A percentile compares a stretch with the other conserved stretches of the same genome.
phyloP scores from a whole-genome alignment of 1,284 basidiomycete species.

The Ganoderma leucocontextum region DNA sequence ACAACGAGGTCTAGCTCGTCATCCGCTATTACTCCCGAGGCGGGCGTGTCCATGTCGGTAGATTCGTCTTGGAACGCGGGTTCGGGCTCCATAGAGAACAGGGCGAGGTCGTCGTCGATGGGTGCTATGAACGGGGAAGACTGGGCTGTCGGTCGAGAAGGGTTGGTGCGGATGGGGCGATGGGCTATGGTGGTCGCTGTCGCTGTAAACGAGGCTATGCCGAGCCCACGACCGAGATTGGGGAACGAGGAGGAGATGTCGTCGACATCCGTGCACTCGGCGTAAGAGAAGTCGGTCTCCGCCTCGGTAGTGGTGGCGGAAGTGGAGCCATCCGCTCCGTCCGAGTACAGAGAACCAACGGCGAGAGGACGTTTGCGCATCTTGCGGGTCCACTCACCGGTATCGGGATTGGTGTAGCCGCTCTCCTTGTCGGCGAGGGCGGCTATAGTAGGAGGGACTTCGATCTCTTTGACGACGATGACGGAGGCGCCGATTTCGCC shows the following conservation, averaged over 20 bases:
- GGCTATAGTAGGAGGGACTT: constrained; percentile 64
- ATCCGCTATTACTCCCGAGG: constrained; percentile 33
- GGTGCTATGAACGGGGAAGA: constrained; percentile 41
- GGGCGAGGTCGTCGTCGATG: constrained; percentile 44
- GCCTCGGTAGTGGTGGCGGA: constrained; percentile 46
- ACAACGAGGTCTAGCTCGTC: constrained; percentile 30
- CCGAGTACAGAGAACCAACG: neutral
- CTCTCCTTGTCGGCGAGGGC: constrained; percentile 46
- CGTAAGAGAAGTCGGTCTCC: constrained; percentile 41
- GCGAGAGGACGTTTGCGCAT: constrained; percentile 34
- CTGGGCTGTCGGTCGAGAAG: constrained; percentile 37
- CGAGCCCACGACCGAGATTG: constrained; percentile 25
- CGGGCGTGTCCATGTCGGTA: neutral
- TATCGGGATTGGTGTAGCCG: constrained; percentile 41
- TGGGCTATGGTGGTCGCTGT: constrained; percentile 25
- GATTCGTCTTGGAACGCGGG: constrained; percentile 40
- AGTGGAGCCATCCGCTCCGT: constrained; percentile 32
- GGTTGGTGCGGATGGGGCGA: constrained; percentile 34
- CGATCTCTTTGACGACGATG: constrained; percentile 87
- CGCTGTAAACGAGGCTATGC: constrained; percentile 20
- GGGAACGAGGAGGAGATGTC: constrained; percentile 33
- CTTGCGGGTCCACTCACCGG: constrained; percentile 44
- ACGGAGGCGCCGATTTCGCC: constrained; percentile 91
- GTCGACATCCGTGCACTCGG: constrained; percentile 46
- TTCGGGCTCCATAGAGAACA: constrained; percentile 61